Conservation (phyloP, 208 protist genomes). For the Crithidia mellificae region DNA sequence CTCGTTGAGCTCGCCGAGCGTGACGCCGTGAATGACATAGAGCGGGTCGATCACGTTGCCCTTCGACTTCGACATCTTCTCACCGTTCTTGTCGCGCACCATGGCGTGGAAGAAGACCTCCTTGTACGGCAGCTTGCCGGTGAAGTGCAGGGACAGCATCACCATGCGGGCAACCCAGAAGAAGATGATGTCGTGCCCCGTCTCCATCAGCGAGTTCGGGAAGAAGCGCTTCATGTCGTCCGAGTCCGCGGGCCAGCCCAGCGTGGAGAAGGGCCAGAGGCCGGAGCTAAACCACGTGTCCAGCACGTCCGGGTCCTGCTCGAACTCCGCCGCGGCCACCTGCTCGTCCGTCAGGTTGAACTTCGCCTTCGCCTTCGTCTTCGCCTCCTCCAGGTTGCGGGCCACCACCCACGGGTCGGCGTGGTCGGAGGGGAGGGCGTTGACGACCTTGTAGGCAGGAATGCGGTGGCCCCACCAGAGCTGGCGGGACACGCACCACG, state of each 20-base stretch:
- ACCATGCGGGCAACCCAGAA: conserved; percentile 99
- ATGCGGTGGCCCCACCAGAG: conserved; percentile 99
- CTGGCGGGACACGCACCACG: conserved; percentile 99
- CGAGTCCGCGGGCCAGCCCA: conserved; percentile 96
- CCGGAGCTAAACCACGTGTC: conserved; percentile 99
- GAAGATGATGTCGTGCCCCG: conserved; percentile 99
- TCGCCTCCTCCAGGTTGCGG: conserved; percentile 93
- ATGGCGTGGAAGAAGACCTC: conserved; percentile 99
- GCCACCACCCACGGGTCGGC: conserved; percentile 94
- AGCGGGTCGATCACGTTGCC: conserved; percentile 99
- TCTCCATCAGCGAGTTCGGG: conserved; percentile 98
- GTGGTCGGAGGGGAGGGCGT: conserved; percentile 32
- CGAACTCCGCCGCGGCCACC: conserved; percentile 52
- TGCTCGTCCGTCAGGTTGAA: conserved; percentile 80
- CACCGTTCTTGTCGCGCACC: conserved; percentile 99
- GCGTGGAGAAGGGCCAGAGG: conserved; percentile 98
- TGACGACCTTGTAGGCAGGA: conserved; percentile 96
- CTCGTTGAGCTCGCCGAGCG: conserved; percentile 92
- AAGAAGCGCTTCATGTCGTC: conserved; percentile 96
- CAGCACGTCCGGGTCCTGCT: conserved; percentile 99
- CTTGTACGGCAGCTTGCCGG: conserved; percentile 96
- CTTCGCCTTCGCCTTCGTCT: conserved; percentile 78
- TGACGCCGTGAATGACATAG: conserved; percentile 98
- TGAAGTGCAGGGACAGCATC: conserved; percentile 98
- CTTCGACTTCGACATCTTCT: conserved; percentile 99